phyloP scores from a whole-genome alignment of 1,284 basidiomycete genomes.

The Ustilago bromivora region DNA sequence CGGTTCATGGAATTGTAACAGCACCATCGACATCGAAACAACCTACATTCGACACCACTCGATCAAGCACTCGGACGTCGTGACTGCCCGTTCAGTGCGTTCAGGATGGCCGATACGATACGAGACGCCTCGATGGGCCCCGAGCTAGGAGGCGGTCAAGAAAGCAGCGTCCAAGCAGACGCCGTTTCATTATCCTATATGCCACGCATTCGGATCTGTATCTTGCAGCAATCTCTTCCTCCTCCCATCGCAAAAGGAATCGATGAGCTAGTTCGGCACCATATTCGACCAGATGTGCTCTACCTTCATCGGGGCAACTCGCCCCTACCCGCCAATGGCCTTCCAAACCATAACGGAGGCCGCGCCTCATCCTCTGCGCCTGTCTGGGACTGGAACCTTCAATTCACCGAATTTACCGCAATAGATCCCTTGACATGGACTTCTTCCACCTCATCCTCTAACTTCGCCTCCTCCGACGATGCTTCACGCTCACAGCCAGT shows the following conservation, averaged over 20 bases:
- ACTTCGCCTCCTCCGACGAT: constrained; percentile 11
- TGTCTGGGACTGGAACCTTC: constrained; percentile 42
- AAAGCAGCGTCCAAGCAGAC: constrained; percentile 11
- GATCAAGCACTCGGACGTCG: too few species aligned
- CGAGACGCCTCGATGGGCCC: constrained; percentile 41
- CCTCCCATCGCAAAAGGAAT: constrained; percentile 16
- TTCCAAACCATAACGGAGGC: background rate
- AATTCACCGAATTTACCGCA: constrained; percentile 13
- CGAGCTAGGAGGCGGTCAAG: background rate
- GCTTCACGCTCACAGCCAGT: background rate
- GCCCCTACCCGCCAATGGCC: constrained; percentile 13
- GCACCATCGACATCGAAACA: background rate
- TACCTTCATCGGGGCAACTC: constrained; percentile 2
- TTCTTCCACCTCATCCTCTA: constrained; percentile 32
- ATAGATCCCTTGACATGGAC: constrained; percentile 12
- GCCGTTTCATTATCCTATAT: constrained; percentile 23
- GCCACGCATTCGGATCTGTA: constrained; percentile 28
- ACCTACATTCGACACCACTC: too few species aligned
- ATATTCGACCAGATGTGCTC: constrained; percentile 31
- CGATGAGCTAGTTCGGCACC: constrained; percentile 23
- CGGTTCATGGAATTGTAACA: too few species aligned
- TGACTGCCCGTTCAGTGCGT: background rate
- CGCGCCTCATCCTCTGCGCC: background rate
- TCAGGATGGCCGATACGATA: constrained; percentile 17
- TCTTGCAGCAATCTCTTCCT: constrained; percentile 20